A percentile compares a stretch with the other conserved stretches of the same genome.
phyloP scores from a whole-genome alignment of 805 yeast genomes.

The Phaffomyces antillensis region DNA sequence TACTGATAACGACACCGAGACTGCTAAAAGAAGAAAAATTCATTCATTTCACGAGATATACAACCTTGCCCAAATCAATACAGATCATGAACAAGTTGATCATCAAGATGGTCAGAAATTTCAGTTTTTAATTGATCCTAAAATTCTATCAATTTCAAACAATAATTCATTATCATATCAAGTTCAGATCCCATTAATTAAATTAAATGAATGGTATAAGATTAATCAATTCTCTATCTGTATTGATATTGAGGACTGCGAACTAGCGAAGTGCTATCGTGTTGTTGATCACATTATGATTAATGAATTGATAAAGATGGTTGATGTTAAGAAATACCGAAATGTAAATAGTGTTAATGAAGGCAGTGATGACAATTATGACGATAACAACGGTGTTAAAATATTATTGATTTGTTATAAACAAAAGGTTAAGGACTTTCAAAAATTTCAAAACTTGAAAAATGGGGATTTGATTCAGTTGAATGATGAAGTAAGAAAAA shows the following conservation, averaged over 20 bases:
- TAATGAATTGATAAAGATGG: slow-evolving; percentile 12
- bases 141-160: neutral
- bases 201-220: slow-evolving; percentile 19
- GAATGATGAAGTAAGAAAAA: slow-evolving; percentile 2
- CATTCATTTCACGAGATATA: neutral
- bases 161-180: slow-evolving; percentile 4
- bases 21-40: neutral
- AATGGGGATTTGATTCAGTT: slow-evolving; percentile 10
- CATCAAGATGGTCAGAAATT: neutral
- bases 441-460: slow-evolving; percentile 8
- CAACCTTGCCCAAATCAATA: neutral
- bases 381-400: neutral
- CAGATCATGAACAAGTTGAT: neutral
- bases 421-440: slow-evolving; percentile 7
- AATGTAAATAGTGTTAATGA: no score
- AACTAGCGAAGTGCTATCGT: neutral
- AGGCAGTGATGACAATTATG: no score
- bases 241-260: neutral
- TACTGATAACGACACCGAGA: neutral
- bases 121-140: slow-evolving; percentile 2
- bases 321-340: neutral
- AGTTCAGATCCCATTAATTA: slow-evolving; percentile 13
- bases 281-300: slow-evolving; percentile 4
- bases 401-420: slow-evolving; percentile 4
- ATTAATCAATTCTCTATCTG: slow-evolving; percentile 9